Evolutionary conservation across 139 green algal species (phyloP).

Genomic region (Picochlorum sp.): DNA sequence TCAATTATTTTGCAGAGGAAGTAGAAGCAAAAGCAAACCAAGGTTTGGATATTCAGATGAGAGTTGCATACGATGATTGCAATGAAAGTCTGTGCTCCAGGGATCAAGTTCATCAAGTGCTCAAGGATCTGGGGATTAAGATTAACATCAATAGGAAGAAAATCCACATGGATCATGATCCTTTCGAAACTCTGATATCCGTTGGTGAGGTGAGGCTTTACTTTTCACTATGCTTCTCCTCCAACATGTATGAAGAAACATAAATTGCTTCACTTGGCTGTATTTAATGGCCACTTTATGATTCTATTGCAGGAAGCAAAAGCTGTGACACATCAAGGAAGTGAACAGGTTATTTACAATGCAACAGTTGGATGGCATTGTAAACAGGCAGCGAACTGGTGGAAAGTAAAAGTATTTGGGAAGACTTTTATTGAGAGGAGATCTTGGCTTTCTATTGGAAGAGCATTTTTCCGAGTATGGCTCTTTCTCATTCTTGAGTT

Average conservation of each 20-base stretch:
- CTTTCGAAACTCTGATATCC: slow-evolving; percentile 15
- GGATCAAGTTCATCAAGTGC: slow-evolving; percentile 11
- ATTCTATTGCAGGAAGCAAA: background rate
- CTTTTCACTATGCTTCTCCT: background rate
- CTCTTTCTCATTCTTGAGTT: slow-evolving; percentile 49
- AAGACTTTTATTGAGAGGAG: slow-evolving; percentile 56
- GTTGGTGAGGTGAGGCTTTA: slow-evolving; percentile 8
- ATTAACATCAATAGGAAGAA: background rate
- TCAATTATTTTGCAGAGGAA: slow-evolving; percentile 47
- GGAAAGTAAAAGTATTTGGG: slow-evolving; percentile 23
- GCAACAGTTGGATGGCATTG: slow-evolving; percentile 1
- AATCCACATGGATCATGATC: slow-evolving; percentile 13
- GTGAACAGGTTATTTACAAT: background rate
- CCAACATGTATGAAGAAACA: background rate
- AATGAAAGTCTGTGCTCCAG: slow-evolving; percentile 67
- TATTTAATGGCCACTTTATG: too few species aligned
- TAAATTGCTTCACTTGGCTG: background rate
- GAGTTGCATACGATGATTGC: slow-evolving; percentile 73
- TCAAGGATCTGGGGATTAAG: slow-evolving; percentile 18
- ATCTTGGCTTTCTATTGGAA: slow-evolving; percentile 27
- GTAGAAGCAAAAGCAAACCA: slow-evolving; percentile 26
- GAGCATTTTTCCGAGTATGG: slow-evolving; percentile 46
- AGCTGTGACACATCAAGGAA: background rate
- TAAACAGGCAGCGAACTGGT: background rate
- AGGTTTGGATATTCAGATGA: slow-evolving; percentile 30